Evolutionary conservation across 2,329 filamentous ascomycete genomes (phyloP).

Genomic region (Sordariomycetes sp.): DNA sequence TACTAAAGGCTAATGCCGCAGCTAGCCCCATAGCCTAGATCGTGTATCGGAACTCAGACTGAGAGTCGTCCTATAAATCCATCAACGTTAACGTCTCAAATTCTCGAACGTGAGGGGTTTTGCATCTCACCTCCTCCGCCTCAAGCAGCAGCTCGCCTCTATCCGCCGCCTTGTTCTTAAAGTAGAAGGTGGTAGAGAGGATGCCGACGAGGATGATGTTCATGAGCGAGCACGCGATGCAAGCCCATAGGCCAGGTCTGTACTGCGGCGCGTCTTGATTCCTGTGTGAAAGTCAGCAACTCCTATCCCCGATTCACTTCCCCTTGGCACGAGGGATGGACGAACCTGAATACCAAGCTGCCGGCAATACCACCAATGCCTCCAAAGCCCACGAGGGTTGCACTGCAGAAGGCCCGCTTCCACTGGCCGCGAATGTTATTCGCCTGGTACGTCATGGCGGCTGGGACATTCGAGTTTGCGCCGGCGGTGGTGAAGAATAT

Average conservation of each 20-base stretch:
- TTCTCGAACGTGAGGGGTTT: not conserved
- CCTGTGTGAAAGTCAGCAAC: not conserved
- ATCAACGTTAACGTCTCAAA: not conserved
- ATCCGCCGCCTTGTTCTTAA: conserved; percentile 36
- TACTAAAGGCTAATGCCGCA: not conserved
- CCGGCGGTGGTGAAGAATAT: conserved; percentile 67
- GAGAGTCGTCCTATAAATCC: not conserved
- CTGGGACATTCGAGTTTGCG: conserved; percentile 65
- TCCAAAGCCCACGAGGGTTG: conserved; percentile 62
- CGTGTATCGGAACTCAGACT: not conserved
- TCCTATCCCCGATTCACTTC: not conserved
- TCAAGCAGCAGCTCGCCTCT: conserved; percentile 38
- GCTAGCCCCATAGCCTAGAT: not conserved
- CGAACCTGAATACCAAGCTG: conserved; percentile 53
- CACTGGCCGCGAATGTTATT: conserved; percentile 84
- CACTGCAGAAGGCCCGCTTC: conserved; percentile 72
- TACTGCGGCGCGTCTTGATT: conserved; percentile 37
- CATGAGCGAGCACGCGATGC: conserved; percentile 34
- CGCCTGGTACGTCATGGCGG: conserved; percentile 66
- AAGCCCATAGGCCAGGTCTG: conserved; percentile 39
- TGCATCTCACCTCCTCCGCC: conserved; percentile 28
- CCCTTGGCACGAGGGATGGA: not conserved
- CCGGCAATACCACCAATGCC: conserved; percentile 70
- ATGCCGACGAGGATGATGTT: conserved; percentile 29
- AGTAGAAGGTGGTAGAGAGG: conserved; percentile 24